Evolutionary conservation across 768 basidiomycete species (phyloP).

Genomic region (Tylopilus balloui): DNA sequence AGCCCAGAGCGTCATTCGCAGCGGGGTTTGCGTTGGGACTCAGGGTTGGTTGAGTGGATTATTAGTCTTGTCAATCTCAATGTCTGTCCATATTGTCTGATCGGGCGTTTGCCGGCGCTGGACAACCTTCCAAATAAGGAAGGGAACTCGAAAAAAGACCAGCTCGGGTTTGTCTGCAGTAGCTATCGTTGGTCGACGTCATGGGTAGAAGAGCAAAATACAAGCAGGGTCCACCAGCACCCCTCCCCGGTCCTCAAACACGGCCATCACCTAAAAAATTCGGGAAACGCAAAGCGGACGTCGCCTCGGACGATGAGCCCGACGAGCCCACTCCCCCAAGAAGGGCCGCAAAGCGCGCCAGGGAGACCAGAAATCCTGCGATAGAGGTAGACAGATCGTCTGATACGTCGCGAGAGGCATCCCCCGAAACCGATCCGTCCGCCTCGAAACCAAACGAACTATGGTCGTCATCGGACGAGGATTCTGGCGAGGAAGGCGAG

Average conservation of each 20-base stretch:
- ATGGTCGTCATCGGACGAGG: conserved; percentile 40
- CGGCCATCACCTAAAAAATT: conserved; percentile 49
- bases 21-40: conserved; percentile 81
- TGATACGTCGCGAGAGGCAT: conserved; percentile 41
- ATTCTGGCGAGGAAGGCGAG: conserved; percentile 46
- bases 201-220: conserved; percentile 87
- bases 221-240: conserved; percentile 71
- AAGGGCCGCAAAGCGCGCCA: conserved; percentile 36
- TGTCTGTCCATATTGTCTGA: not conserved
- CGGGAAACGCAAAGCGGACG: conserved; percentile 70
- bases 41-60: conserved; percentile 66
- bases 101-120: not conserved
- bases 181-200: conserved; percentile 6
- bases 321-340: conserved; percentile 26
- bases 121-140: conserved; percentile 21
- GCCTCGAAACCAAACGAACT: conserved; percentile 16
- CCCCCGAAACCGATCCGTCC: conserved; percentile 34
- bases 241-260: conserved; percentile 40
- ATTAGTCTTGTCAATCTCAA: not conserved
- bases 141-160: conserved; percentile 24
- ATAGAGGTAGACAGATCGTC: conserved; percentile 23
- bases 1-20: conserved; percentile 82
- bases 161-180: not conserved
- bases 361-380: conserved; percentile 22
- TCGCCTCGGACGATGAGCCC: conserved; percentile 29